Evolutionary conservation across 352 stramenopile species (phyloP), one percentile per base, ranked within the genome.

Genomic region (Thalassiosira mediterranea): DNA sequence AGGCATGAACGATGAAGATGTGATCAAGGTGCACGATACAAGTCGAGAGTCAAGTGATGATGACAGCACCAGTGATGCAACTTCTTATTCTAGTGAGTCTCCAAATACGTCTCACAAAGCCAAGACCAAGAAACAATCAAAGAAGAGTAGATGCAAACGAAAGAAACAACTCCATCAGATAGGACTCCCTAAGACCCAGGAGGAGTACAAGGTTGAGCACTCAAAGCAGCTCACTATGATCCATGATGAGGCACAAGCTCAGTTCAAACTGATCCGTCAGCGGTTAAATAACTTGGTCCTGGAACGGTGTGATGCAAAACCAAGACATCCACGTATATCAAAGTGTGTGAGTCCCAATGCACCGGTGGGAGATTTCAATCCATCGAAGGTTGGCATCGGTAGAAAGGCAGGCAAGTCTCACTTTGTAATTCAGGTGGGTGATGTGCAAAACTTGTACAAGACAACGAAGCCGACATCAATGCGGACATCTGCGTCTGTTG

Each of bases 391-490:
- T 46, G 62, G 40, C 0, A 11, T 48, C 34, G 52, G 26, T 23
- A 52, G 63, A 32, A 73, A 73, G 29, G 63, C 51, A n/a, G 63
- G 63, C 21, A 63, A 65, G n/a, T 40, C 63, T 10, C 32, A 25
- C 23, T 73, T 65, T 17, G 17, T 57, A 0, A 42, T 73, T 2
- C 51, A 58, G 28, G 63, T 73, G 0, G 63, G 63, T 11, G 63
- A 73, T 13, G 44, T 42, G 13, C 17, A 65, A 4, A 73, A 73
- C 46, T 49, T 73, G 26, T 73, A 73, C 63, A 73, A 51, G 28
- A 73, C 63, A 54, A 65, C 71, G 7, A 79, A 79, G 37, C 57
- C 17, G 3, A 8, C 5, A 8, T 49, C 2, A 46, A 17, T 51
- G 49, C 7, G 4, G 25, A 64, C 15, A 23, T 37, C 13, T 17